Conservation (phyloP, 1,139 yeast genomes). For the Pneumocystis jirovecii region DNA sequence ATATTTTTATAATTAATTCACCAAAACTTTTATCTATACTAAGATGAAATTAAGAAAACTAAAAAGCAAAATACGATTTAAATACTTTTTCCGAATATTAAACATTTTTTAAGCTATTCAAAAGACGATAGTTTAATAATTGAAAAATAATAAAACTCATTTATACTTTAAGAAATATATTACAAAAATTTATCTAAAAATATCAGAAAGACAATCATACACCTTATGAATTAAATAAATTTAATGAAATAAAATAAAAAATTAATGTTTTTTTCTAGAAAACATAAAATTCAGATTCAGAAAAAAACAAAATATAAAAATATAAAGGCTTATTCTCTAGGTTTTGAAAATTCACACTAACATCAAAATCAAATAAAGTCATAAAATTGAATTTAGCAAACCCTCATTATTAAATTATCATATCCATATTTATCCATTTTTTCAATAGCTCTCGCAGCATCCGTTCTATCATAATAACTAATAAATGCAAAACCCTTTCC, state of each 20-base stretch:
- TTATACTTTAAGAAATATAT: too few relatives aligned
- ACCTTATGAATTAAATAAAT: not conserved
- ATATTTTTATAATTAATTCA: too few relatives aligned
- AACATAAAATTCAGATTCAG: not conserved
- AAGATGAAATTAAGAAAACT: too few relatives aligned
- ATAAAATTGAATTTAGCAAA: not conserved
- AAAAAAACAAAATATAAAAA: not conserved
- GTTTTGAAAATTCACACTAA: constrained; percentile 12
- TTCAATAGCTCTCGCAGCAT: constrained; percentile 68
- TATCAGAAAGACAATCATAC: not conserved
- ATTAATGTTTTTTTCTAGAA: too few relatives aligned
- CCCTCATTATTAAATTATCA: constrained; percentile 64
- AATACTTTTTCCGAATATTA: too few relatives aligned
- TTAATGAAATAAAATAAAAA: too few relatives aligned
- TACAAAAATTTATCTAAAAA: not conserved
- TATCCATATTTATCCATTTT: constrained; percentile 80
- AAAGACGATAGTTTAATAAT: not conserved
- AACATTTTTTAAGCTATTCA: too few relatives aligned
- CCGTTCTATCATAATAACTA: constrained; percentile 51
- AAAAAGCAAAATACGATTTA: too few relatives aligned
- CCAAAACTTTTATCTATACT: too few relatives aligned
- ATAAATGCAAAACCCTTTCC: constrained; percentile 97
- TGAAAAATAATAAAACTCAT: not conserved
- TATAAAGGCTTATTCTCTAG: constrained; percentile 9
- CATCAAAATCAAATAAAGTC: not conserved